A percentile compares a stretch with the other conserved stretches of the same genome.
These are phyloP conservation scores for Scleroderma citrinum DNA, from an alignment of 768 basidiomycete genomes.

Conservation along the genomic window DNA sequence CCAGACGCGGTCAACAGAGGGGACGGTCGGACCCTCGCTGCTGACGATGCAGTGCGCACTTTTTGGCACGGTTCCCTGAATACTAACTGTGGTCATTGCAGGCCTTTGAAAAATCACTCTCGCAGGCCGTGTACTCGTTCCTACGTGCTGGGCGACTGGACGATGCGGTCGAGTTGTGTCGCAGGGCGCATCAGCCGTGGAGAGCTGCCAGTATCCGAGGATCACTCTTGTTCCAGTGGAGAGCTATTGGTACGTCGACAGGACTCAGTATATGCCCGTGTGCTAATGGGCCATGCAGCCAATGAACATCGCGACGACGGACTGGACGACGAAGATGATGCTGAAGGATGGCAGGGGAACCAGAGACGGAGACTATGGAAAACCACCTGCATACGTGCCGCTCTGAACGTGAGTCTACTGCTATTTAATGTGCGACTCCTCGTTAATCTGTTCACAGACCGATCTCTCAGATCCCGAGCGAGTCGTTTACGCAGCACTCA, in stretches of 20 bases:
- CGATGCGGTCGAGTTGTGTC: constrained; percentile 77
- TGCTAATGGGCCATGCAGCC: constrained; percentile 31
- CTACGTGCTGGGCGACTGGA: constrained; percentile 82
- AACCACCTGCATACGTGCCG: constrained; percentile 71
- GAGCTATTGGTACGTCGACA: constrained; percentile 52
- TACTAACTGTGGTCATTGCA: constrained; percentile 25
- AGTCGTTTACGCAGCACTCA: constrained; percentile 82
- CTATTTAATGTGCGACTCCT: not conserved
- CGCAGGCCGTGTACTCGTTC: constrained; percentile 73
- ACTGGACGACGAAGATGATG: constrained; percentile 36
- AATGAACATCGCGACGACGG: constrained; percentile 46
- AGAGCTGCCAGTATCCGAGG: constrained; percentile 86
- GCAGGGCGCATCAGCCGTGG: constrained; percentile 86
- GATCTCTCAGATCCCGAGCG: constrained; percentile 68
- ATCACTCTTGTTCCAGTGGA: constrained; percentile 72
- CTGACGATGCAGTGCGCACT: constrained; percentile 69
- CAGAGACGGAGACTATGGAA: constrained; percentile 81
- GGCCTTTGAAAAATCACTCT: constrained; percentile 76
- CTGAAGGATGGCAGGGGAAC: constrained; percentile 68
- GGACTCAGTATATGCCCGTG: not conserved
- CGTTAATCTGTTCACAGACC: constrained; percentile 30
- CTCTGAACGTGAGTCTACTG: constrained; percentile 57
- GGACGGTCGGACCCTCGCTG: constrained; percentile 54
- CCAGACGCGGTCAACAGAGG: constrained; percentile 69
- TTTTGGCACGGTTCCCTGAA: not conserved